phyloP scores from a whole-genome alignment of 768 basidiomycete genomes.

The Ephemerocybe angulata region DNA sequence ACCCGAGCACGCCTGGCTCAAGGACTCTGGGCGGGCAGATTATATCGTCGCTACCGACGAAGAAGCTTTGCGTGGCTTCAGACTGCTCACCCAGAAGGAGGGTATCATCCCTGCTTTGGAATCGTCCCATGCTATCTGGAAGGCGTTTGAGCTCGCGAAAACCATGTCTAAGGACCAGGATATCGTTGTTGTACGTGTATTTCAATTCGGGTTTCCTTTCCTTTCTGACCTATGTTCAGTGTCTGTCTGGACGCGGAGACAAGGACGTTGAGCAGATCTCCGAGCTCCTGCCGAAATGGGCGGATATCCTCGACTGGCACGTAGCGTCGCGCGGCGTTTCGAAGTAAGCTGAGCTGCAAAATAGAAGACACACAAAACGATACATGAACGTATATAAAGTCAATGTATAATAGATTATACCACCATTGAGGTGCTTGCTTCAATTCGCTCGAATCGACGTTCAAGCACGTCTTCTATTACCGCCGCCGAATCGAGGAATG shows the following conservation, averaged over 20 bases:
- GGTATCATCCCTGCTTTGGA: constrained; percentile 98
- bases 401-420: constrained; percentile 1
- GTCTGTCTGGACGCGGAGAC: constrained; percentile 92
- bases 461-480: background rate
- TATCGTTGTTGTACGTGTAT: constrained; percentile 77
- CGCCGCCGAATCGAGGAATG: background rate
- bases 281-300: constrained; percentile 94
- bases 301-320: constrained; percentile 91
- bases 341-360: no score
- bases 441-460: background rate
- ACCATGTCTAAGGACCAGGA: constrained; percentile 80
- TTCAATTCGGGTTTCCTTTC: constrained; percentile 2
- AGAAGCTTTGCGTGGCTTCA: constrained; percentile 88
- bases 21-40: constrained; percentile 90
- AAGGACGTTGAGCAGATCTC: constrained; percentile 98
- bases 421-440: background rate
- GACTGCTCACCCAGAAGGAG: constrained; percentile 86
- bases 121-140: constrained; percentile 95
- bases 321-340: constrained; percentile 46
- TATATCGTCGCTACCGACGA: constrained; percentile 94
- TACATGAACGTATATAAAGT: background rate
- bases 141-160: constrained; percentile 80
- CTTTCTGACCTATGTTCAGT: constrained; percentile 41
- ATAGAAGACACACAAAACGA: background rate
- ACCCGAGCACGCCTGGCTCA: constrained; percentile 96